These are phyloP conservation scores for Eucalyptus cladocalyx DNA, from an alignment of 345 rosid species.

Conservation along the genomic window DNA sequence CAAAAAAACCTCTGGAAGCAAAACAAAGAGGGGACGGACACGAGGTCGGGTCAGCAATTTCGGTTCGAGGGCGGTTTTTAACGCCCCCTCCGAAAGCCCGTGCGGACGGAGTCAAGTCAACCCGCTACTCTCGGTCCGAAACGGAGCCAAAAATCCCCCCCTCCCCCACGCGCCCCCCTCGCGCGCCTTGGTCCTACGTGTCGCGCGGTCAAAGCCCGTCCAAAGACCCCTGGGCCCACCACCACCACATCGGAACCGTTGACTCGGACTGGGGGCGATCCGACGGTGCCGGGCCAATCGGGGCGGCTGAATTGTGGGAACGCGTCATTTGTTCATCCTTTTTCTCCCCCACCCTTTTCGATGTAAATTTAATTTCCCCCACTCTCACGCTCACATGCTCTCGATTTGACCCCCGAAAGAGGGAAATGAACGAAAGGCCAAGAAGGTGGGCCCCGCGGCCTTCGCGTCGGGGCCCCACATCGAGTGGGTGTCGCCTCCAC, in stretches of 20 bases:
- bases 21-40: neutral
- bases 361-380: neutral
- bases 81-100: neutral
- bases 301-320: conserved; percentile 10
- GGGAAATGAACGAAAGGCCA: neutral
- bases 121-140: neutral
- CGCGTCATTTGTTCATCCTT: conserved; percentile 11
- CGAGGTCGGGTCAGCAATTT: neutral
- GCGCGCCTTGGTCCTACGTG: neutral
- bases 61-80: neutral
- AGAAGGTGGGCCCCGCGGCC: neutral
- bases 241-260: neutral
- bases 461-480: neutral
- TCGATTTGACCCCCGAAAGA: neutral
- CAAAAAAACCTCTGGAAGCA: neutral
- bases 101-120: conserved; percentile 17
- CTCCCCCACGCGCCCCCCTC: neutral
- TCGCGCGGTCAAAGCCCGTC: neutral
- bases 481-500: neutral
- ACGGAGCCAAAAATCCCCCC: neutral
- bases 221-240: neutral
- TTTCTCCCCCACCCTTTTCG: neutral
- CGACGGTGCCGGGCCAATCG: conserved; percentile 12
- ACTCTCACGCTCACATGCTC: neutral
- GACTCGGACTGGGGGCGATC: conserved; percentile 10